Evolutionary conservation across 345 rosid genomes (phyloP).

Genomic region (Eucalyptus paniculata): DNA sequence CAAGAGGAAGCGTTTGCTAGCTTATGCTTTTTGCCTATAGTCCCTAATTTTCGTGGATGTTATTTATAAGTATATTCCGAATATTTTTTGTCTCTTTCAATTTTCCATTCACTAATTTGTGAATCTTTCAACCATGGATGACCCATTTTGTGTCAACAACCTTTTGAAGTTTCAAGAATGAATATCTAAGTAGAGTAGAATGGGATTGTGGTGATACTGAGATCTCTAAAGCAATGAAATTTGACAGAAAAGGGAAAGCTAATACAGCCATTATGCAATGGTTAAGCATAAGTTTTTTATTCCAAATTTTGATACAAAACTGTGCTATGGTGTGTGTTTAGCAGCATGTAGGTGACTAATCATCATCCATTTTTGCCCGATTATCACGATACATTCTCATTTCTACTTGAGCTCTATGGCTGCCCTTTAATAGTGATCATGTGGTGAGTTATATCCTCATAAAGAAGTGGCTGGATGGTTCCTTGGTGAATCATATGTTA

Average conservation of each 20-base stretch:
- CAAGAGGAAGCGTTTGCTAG: no score
- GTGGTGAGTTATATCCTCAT: neutral
- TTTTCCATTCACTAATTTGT: neutral
- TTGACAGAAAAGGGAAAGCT: neutral
- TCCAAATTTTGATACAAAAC: neutral
- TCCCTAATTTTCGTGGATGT: neutral
- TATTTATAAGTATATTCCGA: neutral
- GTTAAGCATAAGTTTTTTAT: neutral
- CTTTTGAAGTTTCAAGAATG: no score
- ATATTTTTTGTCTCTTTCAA: neutral
- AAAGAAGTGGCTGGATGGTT: neutral
- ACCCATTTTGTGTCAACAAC: neutral
- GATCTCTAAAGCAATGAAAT: neutral
- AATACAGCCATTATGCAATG: neutral
- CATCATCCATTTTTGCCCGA: neutral
- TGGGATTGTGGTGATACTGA: neutral
- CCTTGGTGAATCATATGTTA: neutral
- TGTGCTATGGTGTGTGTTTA: neutral
- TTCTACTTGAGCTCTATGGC: neutral
- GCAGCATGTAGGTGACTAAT: neutral
- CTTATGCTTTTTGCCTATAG: no score
- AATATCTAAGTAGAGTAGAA: neutral
- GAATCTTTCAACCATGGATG: neutral
- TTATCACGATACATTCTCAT: neutral
- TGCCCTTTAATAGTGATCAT: neutral